Base-by-base conservation (phyloP, 495 filamentous ascomycete genomes). In the Beverwykella pulmonaria region DNA sequence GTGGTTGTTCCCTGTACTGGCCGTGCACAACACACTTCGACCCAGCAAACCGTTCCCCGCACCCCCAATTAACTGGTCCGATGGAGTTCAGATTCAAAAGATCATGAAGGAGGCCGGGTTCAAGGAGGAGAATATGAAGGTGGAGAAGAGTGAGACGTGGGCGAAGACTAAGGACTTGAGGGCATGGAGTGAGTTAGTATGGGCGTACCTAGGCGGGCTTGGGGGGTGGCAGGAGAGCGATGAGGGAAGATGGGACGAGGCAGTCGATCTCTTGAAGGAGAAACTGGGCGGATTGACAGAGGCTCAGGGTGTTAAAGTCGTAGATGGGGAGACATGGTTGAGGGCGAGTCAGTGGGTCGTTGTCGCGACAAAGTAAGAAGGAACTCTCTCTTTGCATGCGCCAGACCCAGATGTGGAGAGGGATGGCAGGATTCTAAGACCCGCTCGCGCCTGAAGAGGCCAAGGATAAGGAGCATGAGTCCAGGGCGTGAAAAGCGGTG, bases 211-310 rank as follows among this genome's bases (percentile, higher is more conserved):
- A 8, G 73, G 65, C 4, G 56, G 61, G 2, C 25, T 63, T 9
- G 53, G 19, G 15, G 63, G 50, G 9, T 74, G 72, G 72, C 48
- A 47, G 9, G 57, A 70, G 54, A 48, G 61, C 3, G 74, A 75
- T 60, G 75, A 75, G 58, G 74, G 74, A 55, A 69, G 68, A 30
- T 75, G 75, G 73, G 75, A 74, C 49, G 73, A 75, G 65, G 71
- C 66, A 1, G 49, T 73, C 22, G 68, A 63, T 26, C 22, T 66
- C 50, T 61, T 72, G 25, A 66, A 67, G 39, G 29, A 70, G 57
- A 44, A 12, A 3, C 3, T 44, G 39, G 15, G 15, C 3, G 17
- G 64, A 41, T 26, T 73, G 48, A 22, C 56, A 32, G 65, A 49
- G 22, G 56, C 44, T 12, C 19, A 59, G 46, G 59, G 57, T 8